Evolutionary conservation across 2,329 filamentous ascomycete genomes (phyloP).

Genomic region (Trichophyton schoenleinii): DNA sequence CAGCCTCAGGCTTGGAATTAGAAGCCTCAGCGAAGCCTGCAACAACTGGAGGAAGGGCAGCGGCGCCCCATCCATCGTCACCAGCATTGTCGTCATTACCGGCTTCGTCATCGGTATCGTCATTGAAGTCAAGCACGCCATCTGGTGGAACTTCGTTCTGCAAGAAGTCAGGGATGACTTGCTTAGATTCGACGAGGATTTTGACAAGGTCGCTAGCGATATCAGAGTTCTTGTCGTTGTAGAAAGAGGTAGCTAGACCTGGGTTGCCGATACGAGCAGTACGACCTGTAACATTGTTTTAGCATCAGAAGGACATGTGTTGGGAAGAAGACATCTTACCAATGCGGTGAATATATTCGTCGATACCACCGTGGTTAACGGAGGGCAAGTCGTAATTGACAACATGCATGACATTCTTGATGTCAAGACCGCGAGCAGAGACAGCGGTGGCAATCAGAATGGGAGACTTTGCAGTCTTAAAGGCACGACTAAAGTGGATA

Average conservation of each 20-base stretch:
- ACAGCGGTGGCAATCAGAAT: conserved; percentile 81
- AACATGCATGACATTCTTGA: conserved; percentile 75
- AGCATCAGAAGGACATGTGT: conserved; percentile 1
- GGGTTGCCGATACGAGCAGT: conserved; percentile 86
- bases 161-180: conserved; percentile 73
- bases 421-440: conserved; percentile 76
- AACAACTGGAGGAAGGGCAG: background rate
- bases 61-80: background rate
- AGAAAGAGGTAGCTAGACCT: conserved; percentile 81
- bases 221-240: conserved; percentile 61
- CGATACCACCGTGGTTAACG: conserved; percentile 65
- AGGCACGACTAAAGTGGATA: conserved; percentile 46
- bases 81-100: conserved; percentile 10
- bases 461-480: conserved; percentile 60
- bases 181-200: conserved; percentile 65
- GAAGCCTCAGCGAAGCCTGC: background rate
- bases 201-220: conserved; percentile 63
- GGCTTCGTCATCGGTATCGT: conserved; percentile 39
- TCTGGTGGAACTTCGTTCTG: conserved; percentile 40
- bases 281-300: conserved; percentile 46
- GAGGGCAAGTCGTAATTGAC: conserved; percentile 86
- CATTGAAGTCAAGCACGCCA: conserved; percentile 38
- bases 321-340: conserved; percentile 40
- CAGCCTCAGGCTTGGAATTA: background rate
- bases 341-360: conserved; percentile 89